Base-by-base conservation (phyloP, 176 grass and related monocot species). In the Pharus latifolius region DNA sequence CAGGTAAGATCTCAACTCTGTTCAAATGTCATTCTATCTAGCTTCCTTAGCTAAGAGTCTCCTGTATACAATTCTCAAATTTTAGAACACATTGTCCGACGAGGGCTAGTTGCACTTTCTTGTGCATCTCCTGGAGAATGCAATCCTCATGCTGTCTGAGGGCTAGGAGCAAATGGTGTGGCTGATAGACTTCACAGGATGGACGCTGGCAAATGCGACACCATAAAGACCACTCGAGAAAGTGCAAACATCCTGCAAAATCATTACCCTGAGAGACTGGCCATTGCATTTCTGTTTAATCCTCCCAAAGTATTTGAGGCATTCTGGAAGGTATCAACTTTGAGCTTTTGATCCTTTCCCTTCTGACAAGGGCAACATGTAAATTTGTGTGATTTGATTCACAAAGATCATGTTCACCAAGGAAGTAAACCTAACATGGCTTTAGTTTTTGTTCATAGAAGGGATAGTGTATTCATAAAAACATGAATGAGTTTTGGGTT, bases 291-390 rank as follows among this genome's bases (percentile, higher is more conserved):
- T 80, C n/a, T 98, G 15, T 85, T 88, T 60, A 85, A 93, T 56
- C 84, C 90, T 24, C 94, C 94, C 16, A 88, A 67, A 87, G 65
- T 98, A 80, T 98, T 98, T 63, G 81, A 93, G 67, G 53, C 81
- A 7, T 91, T 88, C 78, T 98, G 57, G 63, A 98, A 93, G 94
- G 94, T 91, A 72, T n/a, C n/a, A n/a, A n/a, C n/a, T n/a, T n/a
- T n/a, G 19, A 19, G 1, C 4, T 46, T 72, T 26, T 60, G 25
- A 63, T 7, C 15, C 7, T 69, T 43, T 38, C 5, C 25, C 0
- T 25, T 43, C 13, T 47, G 10, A 7, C 37, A 46, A 56, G 7
- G 63, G 8, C 33, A 60, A 30, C 56, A 29, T 53, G 9, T 7
- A 7, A 54, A 61, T 73, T 3, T 20, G 15, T 29, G 31, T 43